Evolutionary conservation across 768 basidiomycete genomes (phyloP), one percentile per base, ranked within the genome.

Genomic region (Sporobolomyces phaffii): DNA sequence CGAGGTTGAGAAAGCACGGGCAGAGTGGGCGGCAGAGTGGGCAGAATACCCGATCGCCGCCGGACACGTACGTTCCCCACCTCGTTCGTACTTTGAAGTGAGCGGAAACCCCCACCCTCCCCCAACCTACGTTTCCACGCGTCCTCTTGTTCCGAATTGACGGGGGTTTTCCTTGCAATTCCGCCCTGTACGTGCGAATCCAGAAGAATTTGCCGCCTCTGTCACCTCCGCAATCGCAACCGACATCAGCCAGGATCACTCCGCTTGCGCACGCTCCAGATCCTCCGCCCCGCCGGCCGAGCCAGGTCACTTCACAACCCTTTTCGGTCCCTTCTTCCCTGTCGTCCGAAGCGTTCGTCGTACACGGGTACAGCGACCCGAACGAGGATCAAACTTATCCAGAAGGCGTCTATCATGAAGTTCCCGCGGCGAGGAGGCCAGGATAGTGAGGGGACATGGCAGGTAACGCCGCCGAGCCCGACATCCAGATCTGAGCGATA

Each of bases 301-400:
- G 8, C 5, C 34, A 38, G 8, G 52, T 6, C 10, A 14, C n/a
- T n/a, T n/a, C n/a, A n/a, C n/a, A n/a, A n/a, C n/a, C 22, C 18
- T 8, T 43, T 40, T 43, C 54, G 15, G 38, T 56, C 15, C 54
- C 54, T 3, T 56, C 54, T 43, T 56, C 54, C 2, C 54, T 56
- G 7, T 56, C 54, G 7, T 43, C 54, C 3, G 54, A 56, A 56
- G 54, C 54, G 9, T 56, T 56, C 20, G 40, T 56, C 3, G 54
- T 56, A 4, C 54, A 56, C 26, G n/a, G 24, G 17, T 56, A 41
- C 34, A 20, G 20, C 28, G n/a, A 17, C 18, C 6, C 6, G 24
- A 28, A 26, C 13, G 54, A 43, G 4, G 54, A 56, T 41, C 38
- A 24, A 29, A 20, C 9, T 5, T 54, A 54, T 54, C 52, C 52